Conservation (phyloP, 441 rosid species). For the Erysimum cheiri region DNA sequence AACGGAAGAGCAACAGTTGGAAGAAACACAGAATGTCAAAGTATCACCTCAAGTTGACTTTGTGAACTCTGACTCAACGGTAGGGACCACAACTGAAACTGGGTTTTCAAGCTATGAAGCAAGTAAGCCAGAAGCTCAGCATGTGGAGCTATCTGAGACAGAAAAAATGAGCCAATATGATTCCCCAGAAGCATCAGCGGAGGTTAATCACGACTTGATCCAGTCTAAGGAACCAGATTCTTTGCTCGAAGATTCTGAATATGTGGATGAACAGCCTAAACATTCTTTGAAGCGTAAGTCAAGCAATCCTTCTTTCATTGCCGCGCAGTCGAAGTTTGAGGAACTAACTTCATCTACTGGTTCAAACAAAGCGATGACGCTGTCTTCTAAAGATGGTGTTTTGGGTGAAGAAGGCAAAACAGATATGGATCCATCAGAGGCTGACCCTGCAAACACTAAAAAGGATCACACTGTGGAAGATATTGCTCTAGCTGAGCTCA, state of each 20-base stretch:
- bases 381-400: constrained; percentile 50
- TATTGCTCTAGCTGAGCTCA: constrained; percentile 49
- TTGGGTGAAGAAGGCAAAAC: constrained; percentile 51
- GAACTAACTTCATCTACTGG: constrained; percentile 59
- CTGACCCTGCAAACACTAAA: constrained; percentile 36
- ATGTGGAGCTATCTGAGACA: constrained; percentile 49
- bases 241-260: constrained; percentile 49
- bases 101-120: constrained; percentile 50
- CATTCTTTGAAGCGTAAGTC: constrained; percentile 68
- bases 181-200: constrained; percentile 48
- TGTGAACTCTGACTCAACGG: constrained; percentile 44
- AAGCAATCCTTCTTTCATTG: constrained; percentile 70
- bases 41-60: constrained; percentile 45
- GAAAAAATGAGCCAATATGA: constrained; percentile 47
- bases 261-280: constrained; percentile 57
- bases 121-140: constrained; percentile 46
- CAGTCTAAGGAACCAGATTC: constrained; percentile 46
- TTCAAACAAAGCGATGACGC: constrained; percentile 49
- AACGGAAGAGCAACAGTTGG: constrained; percentile 50
- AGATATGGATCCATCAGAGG: constrained; percentile 45
- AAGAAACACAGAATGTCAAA: constrained; percentile 45
- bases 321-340: constrained; percentile 80
- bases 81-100: constrained; percentile 50
- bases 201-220: constrained; percentile 42
- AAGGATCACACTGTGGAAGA: constrained; percentile 51